Base-by-base conservation (phyloP, 2,329 filamentous ascomycete genomes). In the Ophiosphaerella herpotricha region DNA sequence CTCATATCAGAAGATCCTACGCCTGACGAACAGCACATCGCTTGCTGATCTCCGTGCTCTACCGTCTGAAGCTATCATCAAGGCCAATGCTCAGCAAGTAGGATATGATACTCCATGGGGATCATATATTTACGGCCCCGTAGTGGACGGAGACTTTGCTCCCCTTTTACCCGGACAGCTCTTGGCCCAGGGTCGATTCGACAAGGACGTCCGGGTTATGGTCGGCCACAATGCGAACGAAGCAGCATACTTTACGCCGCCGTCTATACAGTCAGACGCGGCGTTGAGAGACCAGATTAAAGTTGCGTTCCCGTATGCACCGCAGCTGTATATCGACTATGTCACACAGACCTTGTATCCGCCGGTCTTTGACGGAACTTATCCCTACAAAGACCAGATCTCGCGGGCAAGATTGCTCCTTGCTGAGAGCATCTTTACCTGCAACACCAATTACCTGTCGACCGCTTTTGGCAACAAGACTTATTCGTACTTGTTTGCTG, bases 401-500 rank as follows among this genome's bases (percentile, higher is more conserved):
- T 67, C 63, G 11, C 78, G 82, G 7, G 69, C 70, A 0, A 64
- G 69, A 9, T 68, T 77, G 1, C 63, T 79, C 9, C 64, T 74
- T 34, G 63, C 74, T 11, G 82, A 85, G 46, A 48, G 65, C 5
- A 50, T 66, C 48, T 80, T 82, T 58, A 72, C 68, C 9, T 85
- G 82, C 74, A 82, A 82, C 57, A 77, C 80, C 12, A 73, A 77
- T 59, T 82, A 76, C 58, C 71, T 85, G 4, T 74, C 75, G 46
- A 69, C 67, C 1, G 81, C 77, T 7, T 78, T 71, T 63, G 58
- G 63, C 9, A 80, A 80, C 63, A 43, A 74, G 8, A 79, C 79
- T 0, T 80, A 79, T 62, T 72, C 73, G 2, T 84, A 85, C 68
- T 66, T 78, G 21, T 85, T 84, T 60, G 71, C 75, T 18, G 74